A percentile compares a stretch with the other conserved stretches of the same genome.
phyloP scores from a whole-genome alignment of 2,329 filamentous ascomycete genomes.

The Ciborinia camelliae region DNA sequence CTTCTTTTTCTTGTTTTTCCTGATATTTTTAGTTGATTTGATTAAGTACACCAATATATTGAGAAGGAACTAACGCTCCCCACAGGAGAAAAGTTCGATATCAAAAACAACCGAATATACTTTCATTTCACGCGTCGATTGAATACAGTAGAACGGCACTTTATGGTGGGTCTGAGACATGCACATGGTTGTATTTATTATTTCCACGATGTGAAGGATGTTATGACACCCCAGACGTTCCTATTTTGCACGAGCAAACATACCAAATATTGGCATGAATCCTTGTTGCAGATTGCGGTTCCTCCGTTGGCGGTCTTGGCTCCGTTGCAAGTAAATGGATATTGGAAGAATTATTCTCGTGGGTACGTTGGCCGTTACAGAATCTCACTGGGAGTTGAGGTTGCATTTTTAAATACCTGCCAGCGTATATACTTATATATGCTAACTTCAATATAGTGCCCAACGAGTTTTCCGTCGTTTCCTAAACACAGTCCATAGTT shows the following conservation, averaged over 20 bases:
- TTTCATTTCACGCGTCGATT: background rate
- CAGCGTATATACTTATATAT: background rate
- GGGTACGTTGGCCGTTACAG: background rate
- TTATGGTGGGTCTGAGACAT: background rate
- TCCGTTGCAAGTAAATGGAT: constrained; percentile 5
- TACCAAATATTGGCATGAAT: background rate
- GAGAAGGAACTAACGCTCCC: background rate
- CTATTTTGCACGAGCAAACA: background rate
- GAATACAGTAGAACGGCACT: background rate
- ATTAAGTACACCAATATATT: background rate
- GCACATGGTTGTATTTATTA: background rate
- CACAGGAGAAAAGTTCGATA: background rate
- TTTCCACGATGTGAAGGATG: background rate
- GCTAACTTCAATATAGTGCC: background rate
- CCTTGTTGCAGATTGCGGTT: background rate
- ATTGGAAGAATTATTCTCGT: background rate
- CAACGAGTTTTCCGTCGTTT: background rate
- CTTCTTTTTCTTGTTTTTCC: background rate
- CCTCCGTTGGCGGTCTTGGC: background rate
- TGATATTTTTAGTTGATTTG: background rate
- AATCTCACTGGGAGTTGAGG: background rate
- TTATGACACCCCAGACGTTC: background rate
- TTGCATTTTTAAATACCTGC: background rate
- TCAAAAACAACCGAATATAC: background rate
- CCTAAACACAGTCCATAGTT: background rate